Evolutionary conservation across 2,329 filamentous ascomycete genomes (phyloP).

Genomic region (Nemania abortiva): DNA sequence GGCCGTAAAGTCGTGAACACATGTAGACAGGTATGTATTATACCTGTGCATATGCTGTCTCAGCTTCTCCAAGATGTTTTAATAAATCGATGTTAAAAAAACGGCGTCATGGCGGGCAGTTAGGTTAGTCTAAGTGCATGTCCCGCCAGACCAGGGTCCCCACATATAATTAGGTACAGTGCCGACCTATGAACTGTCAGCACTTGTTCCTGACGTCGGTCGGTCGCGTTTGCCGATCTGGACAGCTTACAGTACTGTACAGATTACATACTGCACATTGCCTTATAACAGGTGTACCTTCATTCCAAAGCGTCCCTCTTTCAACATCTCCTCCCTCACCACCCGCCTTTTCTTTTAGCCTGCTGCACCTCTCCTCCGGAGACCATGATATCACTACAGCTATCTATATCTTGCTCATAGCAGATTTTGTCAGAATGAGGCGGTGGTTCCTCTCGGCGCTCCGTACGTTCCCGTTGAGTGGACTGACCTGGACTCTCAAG

Average conservation of each 20-base stretch:
- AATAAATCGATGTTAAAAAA: slow-evolving; percentile 5
- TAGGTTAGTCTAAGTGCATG: neutral
- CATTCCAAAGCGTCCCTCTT: slow-evolving; percentile 19
- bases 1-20: neutral
- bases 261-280: slow-evolving; percentile 8
- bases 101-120: neutral
- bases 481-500: slow-evolving; percentile 11
- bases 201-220: slow-evolving; percentile 38
- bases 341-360: slow-evolving; percentile 21
- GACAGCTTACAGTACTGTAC: slow-evolving; percentile 42
- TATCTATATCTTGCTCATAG: slow-evolving; percentile 49
- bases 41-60: neutral
- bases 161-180: slow-evolving; percentile 7
- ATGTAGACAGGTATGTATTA: neutral
- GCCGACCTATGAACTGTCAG: slow-evolving; percentile 13
- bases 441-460: slow-evolving; percentile 49
- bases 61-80: neutral
- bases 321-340: slow-evolving; percentile 14
- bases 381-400: slow-evolving; percentile 50
- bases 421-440: slow-evolving; percentile 49
- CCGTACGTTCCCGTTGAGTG: slow-evolving; percentile 45
- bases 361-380: slow-evolving; percentile 38
- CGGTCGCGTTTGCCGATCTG: slow-evolving; percentile 46
- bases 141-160: slow-evolving; percentile 15
- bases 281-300: neutral